Base-by-base conservation (phyloP, 768 basidiomycete species). In the Phylloporus rhodoxanthus region DNA sequence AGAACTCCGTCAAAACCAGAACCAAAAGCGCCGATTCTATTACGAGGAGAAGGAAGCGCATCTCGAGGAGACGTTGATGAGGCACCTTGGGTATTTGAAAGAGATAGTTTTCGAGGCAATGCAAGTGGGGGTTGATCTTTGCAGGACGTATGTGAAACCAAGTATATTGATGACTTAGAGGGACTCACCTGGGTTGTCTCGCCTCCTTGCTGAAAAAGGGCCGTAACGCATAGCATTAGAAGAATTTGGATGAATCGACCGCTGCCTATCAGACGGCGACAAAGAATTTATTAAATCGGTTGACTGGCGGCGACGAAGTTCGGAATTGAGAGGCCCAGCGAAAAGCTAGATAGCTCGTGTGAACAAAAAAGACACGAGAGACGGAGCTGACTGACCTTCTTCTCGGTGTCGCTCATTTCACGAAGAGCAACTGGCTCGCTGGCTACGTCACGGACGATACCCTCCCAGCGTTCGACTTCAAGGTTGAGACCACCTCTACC, bases 391-490 rank as follows among this genome's bases (percentile, higher is more conserved):
- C 76, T 60, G 60, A 92, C 92, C 87, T 92, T 94, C 74, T 85
- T 91, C 75, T 95, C 92, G 19, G 73, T 71, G 45, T 91, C 90
- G 50, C 73, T 74, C 80, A 89, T 79, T 63, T 94, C 93, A 56
- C 83, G 84, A 58, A 91, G 61, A 34, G 80, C 79, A 30, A 85
- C 69, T 15, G 93, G 93, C 50, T 90, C 87, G 37, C 64, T 75
- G 25, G 78, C 82, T 20, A 76, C 70, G 62, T 91, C 90, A 51
- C 84, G 82, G 21, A 91, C 87, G 57, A 94, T 84, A 48, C 91
- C 91, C 51, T 91, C 87, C 85, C 87, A 91, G 54, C 85, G 76
- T 68, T 91, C 91, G 13, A 92, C 89, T 68, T 92, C 91, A 36
- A 91, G 72, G 38, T 85, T 87, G 29, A 93, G 76, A 39, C 82